Evolutionary conservation across 352 stramenopile genomes (phyloP).

Genomic region (Phytophthora citrophthora): DNA sequence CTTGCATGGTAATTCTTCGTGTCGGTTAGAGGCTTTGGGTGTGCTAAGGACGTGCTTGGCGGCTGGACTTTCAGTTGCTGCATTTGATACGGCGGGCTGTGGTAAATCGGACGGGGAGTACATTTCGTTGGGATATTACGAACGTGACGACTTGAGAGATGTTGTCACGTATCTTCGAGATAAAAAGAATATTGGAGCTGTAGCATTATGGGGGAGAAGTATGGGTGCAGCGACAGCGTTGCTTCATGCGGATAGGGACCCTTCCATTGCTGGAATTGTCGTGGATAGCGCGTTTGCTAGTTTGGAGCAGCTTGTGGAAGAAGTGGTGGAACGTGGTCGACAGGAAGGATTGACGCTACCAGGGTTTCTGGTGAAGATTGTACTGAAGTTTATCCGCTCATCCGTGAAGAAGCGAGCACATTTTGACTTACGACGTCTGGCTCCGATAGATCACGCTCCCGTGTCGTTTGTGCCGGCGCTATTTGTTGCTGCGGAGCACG

Average conservation of each 20-base stretch:
- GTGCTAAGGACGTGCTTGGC: slow-evolving; percentile 90
- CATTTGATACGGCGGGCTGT: slow-evolving; percentile 97
- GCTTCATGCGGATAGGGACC: slow-evolving; percentile 97
- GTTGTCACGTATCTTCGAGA: slow-evolving; percentile 95
- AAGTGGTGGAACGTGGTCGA: slow-evolving; percentile 97
- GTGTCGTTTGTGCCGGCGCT: slow-evolving; percentile 97
- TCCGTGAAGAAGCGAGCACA: slow-evolving; percentile 92
- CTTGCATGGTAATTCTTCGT: slow-evolving; percentile 98
- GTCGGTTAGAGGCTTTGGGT: slow-evolving; percentile 94
- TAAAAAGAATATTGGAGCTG: slow-evolving; percentile 91
- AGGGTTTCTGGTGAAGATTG: slow-evolving; percentile 91
- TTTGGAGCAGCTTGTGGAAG: slow-evolving; percentile 95
- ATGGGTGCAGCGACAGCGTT: slow-evolving; percentile 98
- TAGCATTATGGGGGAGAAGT: slow-evolving; percentile 97
- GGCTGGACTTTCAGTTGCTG: slow-evolving; percentile 94
- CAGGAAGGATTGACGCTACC: slow-evolving; percentile 94
- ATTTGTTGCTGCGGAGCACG: slow-evolving; percentile 94
- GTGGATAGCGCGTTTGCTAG: slow-evolving; percentile 98
- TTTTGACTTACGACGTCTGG: slow-evolving; percentile 85
- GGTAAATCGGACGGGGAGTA: slow-evolving; percentile 97
- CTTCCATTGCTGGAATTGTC: slow-evolving; percentile 97
- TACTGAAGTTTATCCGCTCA: slow-evolving; percentile 90
- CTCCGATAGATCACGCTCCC: slow-evolving; percentile 88
- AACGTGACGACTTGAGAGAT: slow-evolving; percentile 88
- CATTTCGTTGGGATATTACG: slow-evolving; percentile 97